Percentiles rank a stretch among this genome's conserved stretches.
phyloP scores from a whole-genome alignment of 257 asterid genomes.

The Solanum peruvianum region DNA sequence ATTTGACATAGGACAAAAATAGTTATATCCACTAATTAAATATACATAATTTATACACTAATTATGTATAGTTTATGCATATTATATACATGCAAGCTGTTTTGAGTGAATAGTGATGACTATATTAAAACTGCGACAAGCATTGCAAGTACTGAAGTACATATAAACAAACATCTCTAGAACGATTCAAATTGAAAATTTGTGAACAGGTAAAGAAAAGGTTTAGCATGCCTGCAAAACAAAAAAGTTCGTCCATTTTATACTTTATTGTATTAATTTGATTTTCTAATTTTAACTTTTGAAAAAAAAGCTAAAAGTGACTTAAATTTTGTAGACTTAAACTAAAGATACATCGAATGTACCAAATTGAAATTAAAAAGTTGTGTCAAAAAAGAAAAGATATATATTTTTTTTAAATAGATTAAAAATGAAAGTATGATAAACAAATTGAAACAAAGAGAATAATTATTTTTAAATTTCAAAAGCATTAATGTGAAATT shows the following conservation, averaged over 20 bases:
- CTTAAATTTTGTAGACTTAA: too few species aligned
- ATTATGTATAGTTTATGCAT: background rate
- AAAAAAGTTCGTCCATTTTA: background rate
- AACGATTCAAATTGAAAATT: background rate
- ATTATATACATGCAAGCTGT: background rate
- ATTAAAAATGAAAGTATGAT: background rate
- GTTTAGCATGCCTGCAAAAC: background rate
- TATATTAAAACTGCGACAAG: background rate
- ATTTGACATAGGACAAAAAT: background rate
- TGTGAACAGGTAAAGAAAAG: background rate
- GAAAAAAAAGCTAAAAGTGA: too few species aligned
- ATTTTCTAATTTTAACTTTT: rapidly evolving
- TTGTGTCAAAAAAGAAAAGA: too few species aligned
- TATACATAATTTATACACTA: background rate
- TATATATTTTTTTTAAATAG: rapidly evolving
- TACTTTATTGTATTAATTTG: too few species aligned
- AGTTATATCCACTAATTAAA: background rate
- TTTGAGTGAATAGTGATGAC: background rate
- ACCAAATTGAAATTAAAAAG: background rate
- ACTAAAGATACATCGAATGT: rapidly evolving
- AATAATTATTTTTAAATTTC: background rate
- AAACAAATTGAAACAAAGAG: background rate
- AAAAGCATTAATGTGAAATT: background rate
- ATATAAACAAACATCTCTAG: background rate
- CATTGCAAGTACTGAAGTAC: background rate